A percentile compares a stretch with the other conserved stretches of the same genome.
These are phyloP conservation scores for Albophoma yamanashiensis DNA, from an alignment of 2,329 filamentous ascomycete genomes.

Conservation along the genomic window DNA sequence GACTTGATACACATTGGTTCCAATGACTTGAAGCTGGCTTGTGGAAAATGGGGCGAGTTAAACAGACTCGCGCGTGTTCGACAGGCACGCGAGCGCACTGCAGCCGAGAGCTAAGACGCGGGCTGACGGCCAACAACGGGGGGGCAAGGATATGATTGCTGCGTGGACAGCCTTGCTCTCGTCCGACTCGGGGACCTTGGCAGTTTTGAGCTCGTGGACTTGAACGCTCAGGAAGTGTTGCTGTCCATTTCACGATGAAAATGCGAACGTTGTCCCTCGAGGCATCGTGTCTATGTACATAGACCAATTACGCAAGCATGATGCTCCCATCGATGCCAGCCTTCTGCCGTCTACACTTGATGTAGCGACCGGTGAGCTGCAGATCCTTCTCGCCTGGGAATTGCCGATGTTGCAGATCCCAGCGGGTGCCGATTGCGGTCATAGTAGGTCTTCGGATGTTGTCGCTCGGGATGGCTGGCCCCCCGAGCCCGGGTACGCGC, in stretches of 20 bases:
- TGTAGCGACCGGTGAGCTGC: not conserved
- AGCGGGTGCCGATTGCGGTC: not conserved
- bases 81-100: not conserved
- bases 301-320: not conserved
- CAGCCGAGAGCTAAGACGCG: not conserved
- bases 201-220: too few relatives aligned
- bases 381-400: not conserved
- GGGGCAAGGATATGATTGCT: not conserved
- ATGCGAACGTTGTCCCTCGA: not conserved
- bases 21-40: not conserved
- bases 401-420: not conserved
- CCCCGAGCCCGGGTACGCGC: too few relatives aligned
- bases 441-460: too few relatives aligned
- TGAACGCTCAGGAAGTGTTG: not conserved
- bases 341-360: not conserved
- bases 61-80: not conserved
- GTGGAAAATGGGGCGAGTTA: not conserved
- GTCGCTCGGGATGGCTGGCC: too few relatives aligned
- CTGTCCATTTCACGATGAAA: not conserved
- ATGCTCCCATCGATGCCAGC: not conserved
- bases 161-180: too few relatives aligned
- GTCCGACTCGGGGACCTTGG: too few relatives aligned
- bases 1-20: not conserved
- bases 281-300: not conserved
- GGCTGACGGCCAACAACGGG: not conserved